phyloP scores from a whole-genome alignment of 768 basidiomycete genomes.

The Xerocomellus chrysenteron region DNA sequence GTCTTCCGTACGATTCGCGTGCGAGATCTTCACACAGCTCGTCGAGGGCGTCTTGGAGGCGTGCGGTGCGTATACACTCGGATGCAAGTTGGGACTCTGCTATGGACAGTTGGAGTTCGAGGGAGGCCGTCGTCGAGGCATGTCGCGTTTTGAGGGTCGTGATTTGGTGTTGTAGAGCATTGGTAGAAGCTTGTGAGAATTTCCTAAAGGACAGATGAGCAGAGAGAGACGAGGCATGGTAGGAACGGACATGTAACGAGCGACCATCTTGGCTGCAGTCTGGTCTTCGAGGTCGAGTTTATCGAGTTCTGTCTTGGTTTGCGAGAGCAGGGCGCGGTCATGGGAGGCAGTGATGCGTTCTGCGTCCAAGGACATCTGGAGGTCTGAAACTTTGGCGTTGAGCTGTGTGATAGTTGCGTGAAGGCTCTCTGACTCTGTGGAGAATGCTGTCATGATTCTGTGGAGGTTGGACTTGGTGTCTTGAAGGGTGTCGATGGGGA shows the following conservation, averaged over 20 bases:
- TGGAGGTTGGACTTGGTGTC: constrained; percentile 52
- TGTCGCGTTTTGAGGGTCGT: constrained; percentile 60
- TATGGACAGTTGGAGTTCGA: constrained; percentile 48
- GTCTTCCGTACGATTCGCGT: constrained; percentile 68
- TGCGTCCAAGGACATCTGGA: constrained; percentile 44
- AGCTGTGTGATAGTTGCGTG: constrained; percentile 43
- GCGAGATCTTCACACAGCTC: constrained; percentile 69
- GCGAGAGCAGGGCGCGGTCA: constrained; percentile 46
- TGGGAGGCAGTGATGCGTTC: constrained; percentile 44
- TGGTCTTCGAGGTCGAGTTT: constrained; percentile 60
- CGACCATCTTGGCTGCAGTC: constrained; percentile 81
- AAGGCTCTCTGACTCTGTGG: constrained; percentile 45
- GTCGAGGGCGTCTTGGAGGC: constrained; percentile 61
- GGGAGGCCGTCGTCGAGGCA: constrained; percentile 55
- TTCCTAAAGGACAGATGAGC: constrained; percentile 48
- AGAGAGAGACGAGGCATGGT: not conserved
- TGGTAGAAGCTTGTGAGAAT: constrained; percentile 76
- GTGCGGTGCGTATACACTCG: constrained; percentile 44
- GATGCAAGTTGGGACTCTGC: constrained; percentile 44
- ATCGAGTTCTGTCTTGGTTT: constrained; percentile 51
- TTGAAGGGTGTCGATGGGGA: constrained; percentile 37
- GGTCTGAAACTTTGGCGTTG: constrained; percentile 43
- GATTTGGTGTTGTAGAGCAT: constrained; percentile 62
- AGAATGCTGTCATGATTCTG: constrained; percentile 48
- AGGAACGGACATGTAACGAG: constrained; percentile 74